Percentiles rank a stretch among this genome's conserved stretches.
These are phyloP conservation scores for Calonectria leucothoes DNA, from an alignment of 2,329 filamentous ascomycete genomes.

Conservation along the genomic window DNA sequence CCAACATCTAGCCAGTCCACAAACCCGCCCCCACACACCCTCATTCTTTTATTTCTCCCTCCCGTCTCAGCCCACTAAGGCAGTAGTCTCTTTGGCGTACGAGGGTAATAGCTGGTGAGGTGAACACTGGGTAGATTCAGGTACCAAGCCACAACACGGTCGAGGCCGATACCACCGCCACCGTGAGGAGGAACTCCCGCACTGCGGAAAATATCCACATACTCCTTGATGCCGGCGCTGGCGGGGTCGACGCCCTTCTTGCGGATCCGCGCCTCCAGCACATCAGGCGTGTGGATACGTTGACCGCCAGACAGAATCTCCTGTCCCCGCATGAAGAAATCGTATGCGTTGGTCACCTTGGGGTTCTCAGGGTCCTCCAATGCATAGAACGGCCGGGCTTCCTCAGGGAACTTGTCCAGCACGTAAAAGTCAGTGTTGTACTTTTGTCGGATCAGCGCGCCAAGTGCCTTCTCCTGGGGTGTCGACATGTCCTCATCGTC, in stretches of 20 bases:
- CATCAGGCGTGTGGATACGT: conserved; percentile 83
- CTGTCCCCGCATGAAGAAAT: conserved; percentile 93
- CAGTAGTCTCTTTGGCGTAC: conserved; percentile 69
- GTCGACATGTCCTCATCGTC: conserved; percentile 86
- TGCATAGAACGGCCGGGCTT: conserved; percentile 91
- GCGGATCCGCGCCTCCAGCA: conserved; percentile 82
- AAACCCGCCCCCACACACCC: neutral
- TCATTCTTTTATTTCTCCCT: conserved; percentile 5
- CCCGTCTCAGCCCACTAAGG: conserved; percentile 51
- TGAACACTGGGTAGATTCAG: conserved; percentile 70
- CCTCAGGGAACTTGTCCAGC: conserved; percentile 94
- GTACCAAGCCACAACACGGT: conserved; percentile 82
- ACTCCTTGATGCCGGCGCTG: conserved; percentile 84
- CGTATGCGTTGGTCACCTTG: conserved; percentile 75
- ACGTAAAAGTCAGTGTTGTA: conserved; percentile 97
- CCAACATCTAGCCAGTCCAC: conserved; percentile 1
- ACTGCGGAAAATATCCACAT: conserved; percentile 83
- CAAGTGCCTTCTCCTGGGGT: conserved; percentile 88
- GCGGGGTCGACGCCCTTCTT: conserved; percentile 84
- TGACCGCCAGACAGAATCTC: conserved; percentile 94
- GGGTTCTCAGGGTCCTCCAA: conserved; percentile 77
- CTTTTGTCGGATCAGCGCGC: conserved; percentile 86
- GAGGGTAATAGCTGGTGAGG: conserved; percentile 67
- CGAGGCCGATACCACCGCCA: conserved; percentile 89
- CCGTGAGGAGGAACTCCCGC: conserved; percentile 92